Evolutionary conservation across 345 rosid species (phyloP), one percentile per base, ranked within the genome.

Genomic region (Moricandia arvensis): DNA sequence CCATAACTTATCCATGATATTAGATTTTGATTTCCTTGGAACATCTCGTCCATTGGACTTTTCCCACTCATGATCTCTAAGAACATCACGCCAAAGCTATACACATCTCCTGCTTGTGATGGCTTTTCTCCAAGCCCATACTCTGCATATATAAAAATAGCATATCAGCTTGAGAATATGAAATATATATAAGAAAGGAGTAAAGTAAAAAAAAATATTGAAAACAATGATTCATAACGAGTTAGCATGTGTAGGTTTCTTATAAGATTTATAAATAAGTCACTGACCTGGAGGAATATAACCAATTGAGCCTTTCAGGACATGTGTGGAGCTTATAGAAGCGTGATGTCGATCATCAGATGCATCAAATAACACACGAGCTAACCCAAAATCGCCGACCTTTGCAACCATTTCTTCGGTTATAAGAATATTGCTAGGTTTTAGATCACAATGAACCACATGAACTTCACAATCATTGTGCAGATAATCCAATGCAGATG

Each of bases 351-450:
- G 57, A 80, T 68, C 65, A 77, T 63, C 63, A 71, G 79, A 55
- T 74, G 73, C 79, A 16, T 77, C 5, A 38, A 75, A 68, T 24
- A 75, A 60, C 55, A 75, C 74, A 51, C 79, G 74, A 68, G 89
- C 90, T 63, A 88, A 35, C 18, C 90, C 87, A 10, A 86, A 86
- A 61, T 88, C 92, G 3, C 86, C 87, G 0, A 88, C 83, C 41
- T 82, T 83, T 11, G 92, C 86, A 66, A 79, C 80, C 88, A 86
- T 83, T 18, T 87, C 81, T 45, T 72, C 65, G 12, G 68, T 79
- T 8, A 87, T 45, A 62, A 87, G 82, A 1, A 75, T 75, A 68
- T 75, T 75, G 69, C 79, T 68, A 35, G 74, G 74, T 17, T 75
- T 75, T 1, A 75, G 69, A 69, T 88, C 90, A 73, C 92, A 85